Evolutionary conservation across 2,329 filamentous ascomycete genomes (phyloP).

Genomic region (Penicillium glabrum): DNA sequence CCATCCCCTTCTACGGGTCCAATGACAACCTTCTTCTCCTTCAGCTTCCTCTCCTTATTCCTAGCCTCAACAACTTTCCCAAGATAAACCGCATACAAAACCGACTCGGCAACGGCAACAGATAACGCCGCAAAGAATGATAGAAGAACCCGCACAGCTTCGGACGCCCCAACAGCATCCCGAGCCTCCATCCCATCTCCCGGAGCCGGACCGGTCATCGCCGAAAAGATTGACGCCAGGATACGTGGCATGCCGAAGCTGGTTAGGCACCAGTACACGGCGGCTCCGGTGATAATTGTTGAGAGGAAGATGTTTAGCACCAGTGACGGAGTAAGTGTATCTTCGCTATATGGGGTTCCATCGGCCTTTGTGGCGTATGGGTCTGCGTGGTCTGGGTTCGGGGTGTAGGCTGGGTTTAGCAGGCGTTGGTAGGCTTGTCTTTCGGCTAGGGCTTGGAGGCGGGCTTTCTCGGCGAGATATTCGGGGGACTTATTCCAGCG

Average conservation of each 20-base stretch:
- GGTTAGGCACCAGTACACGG: conserved; percentile 45
- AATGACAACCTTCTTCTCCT: conserved; percentile 16
- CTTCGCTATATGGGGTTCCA: conserved; percentile 17
- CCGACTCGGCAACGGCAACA: conserved; percentile 49
- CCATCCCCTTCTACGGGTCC: conserved; percentile 6
- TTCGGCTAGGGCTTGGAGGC: conserved; percentile 80
- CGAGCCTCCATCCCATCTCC: neutral
- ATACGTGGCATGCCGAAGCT: conserved; percentile 38
- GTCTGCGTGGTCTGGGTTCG: conserved; percentile 45
- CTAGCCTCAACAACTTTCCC: conserved; percentile 37
- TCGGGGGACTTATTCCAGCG: conserved; percentile 58
- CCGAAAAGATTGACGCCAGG: conserved; percentile 21
- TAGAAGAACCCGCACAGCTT: conserved; percentile 40
- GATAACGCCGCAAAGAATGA: conserved; percentile 41
- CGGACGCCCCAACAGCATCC: conserved; percentile 12
- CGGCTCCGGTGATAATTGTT: conserved; percentile 65
- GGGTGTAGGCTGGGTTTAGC: conserved; percentile 57
- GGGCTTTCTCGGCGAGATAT: conserved; percentile 84
- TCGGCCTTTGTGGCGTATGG: conserved; percentile 29
- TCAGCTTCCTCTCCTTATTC: conserved; percentile 10
- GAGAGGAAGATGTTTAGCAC: conserved; percentile 90
- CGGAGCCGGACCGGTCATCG: conserved; percentile 11
- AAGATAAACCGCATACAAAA: conserved; percentile 49
- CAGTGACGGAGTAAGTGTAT: conserved; percentile 52
- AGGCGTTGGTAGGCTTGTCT: conserved; percentile 78